phyloP scores from a whole-genome alignment of 352 stramenopile species.

The Globisporangium carolinianum region DNA sequence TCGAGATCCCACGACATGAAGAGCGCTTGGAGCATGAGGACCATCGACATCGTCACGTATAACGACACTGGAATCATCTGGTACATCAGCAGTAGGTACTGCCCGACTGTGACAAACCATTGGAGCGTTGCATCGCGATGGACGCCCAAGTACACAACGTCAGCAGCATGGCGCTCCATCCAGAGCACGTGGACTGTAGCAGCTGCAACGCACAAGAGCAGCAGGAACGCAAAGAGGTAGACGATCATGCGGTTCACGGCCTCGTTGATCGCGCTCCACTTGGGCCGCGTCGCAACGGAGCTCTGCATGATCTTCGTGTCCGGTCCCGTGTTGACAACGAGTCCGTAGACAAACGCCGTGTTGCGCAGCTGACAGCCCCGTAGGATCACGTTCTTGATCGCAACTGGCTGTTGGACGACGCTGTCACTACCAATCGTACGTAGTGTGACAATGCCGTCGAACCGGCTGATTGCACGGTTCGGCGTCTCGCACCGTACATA shows the following conservation, averaged over 20 bases:
- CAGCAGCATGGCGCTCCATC: constrained; percentile 57
- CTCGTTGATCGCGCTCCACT: constrained; percentile 83
- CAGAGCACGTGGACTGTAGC: constrained; percentile 23
- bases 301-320: constrained; percentile 87
- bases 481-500: constrained; percentile 65
- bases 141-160: constrained; percentile 74
- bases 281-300: constrained; percentile 40
- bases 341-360: constrained; percentile 84
- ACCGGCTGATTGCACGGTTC: constrained; percentile 75
- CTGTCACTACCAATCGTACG: too few relatives aligned
- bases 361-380: constrained; percentile 84
- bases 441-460: constrained; percentile 58
- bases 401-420: constrained; percentile 26
- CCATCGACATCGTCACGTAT: constrained; percentile 88
- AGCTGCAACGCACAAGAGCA: constrained; percentile 13
- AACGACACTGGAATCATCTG: constrained; percentile 95
- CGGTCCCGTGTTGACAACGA: constrained; percentile 84
- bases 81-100: constrained; percentile 81
- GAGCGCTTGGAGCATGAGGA: constrained; percentile 23
- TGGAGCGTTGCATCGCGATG: constrained; percentile 23
- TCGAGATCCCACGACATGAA: not conserved
- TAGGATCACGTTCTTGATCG: constrained; percentile 86
- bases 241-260: constrained; percentile 79
- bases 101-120: not conserved
- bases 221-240: constrained; percentile 59